Evolutionary conservation across 805 yeast genomes (phyloP).

Genomic region (Lipomyces chichibuensis): DNA sequence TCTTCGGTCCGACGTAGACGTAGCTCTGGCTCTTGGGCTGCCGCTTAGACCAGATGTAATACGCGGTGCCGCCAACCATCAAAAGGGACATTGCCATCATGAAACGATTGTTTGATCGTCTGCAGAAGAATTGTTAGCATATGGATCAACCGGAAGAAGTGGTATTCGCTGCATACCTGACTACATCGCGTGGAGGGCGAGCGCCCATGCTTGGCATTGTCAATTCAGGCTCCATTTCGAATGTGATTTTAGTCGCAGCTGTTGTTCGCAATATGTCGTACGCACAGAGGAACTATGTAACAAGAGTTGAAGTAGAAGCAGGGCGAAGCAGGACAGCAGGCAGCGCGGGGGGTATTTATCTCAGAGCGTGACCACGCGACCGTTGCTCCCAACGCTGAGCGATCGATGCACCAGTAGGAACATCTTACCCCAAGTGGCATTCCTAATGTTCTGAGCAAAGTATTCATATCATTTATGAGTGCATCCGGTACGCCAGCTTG

Average conservation of each 20-base stretch:
- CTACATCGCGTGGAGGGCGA: conserved; percentile 7
- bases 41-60: conserved; percentile 12
- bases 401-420: neutral
- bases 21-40: conserved; percentile 15
- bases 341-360: neutral
- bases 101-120: conserved; percentile 26
- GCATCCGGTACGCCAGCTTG: neutral
- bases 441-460: neutral
- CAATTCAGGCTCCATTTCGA: conserved; percentile 1
- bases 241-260: neutral
- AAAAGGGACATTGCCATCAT: conserved; percentile 17
- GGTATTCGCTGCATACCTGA: neutral
- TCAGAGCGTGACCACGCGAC: neutral
- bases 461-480: neutral
- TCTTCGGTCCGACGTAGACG: conserved; percentile 18
- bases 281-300: neutral
- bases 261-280: neutral
- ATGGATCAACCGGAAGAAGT: neutral
- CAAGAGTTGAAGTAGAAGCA: neutral
- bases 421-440: neutral
- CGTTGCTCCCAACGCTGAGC: neutral
- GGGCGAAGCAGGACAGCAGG: neutral
- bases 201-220: conserved; percentile 1
- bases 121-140: neutral
- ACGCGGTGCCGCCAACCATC: conserved; percentile 19